These are phyloP conservation scores for Verticillium dahliae DNA, from an alignment of 2,329 filamentous ascomycete genomes.

Conservation along the genomic window DNA sequence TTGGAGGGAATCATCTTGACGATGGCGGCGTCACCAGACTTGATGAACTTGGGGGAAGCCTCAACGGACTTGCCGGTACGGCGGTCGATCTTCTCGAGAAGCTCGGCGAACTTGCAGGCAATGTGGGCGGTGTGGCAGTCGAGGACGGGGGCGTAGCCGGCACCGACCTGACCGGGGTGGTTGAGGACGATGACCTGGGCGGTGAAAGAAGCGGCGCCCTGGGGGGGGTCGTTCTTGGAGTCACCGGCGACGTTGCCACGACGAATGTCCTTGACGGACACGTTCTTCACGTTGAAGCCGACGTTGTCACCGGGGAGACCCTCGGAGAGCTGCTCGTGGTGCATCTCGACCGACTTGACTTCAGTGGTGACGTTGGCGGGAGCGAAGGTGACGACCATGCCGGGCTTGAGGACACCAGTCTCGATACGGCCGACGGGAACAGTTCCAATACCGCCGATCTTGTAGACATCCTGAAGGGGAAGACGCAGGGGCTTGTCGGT, in stretches of 20 bases:
- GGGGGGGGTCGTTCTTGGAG: constrained; percentile 98
- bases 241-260: constrained; percentile 99
- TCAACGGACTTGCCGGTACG: constrained; percentile 99
- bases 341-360: constrained; percentile 99
- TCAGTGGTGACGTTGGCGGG: constrained; percentile 99
- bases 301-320: constrained; percentile 99
- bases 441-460: constrained; percentile 99
- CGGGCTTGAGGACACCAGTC: constrained; percentile 91
- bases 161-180: constrained; percentile 99
- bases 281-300: constrained; percentile 99
- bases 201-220: constrained; percentile 88
- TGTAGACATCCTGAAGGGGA: constrained; percentile 99
- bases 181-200: constrained; percentile 99
- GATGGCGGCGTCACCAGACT: constrained; percentile 99
- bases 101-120: constrained; percentile 99
- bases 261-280: constrained; percentile 99
- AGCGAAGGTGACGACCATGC: constrained; percentile 96
- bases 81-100: constrained; percentile 99
- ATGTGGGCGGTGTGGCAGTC: constrained; percentile 99
- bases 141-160: constrained; percentile 97
- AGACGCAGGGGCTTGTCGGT: constrained; percentile 99
- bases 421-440: constrained; percentile 99
- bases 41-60: constrained; percentile 96
- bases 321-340: constrained; percentile 97
- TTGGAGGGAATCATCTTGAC: constrained; percentile 99